Base-by-base conservation (phyloP, 768 basidiomycete genomes). In the Lentinula aciculospora region DNA sequence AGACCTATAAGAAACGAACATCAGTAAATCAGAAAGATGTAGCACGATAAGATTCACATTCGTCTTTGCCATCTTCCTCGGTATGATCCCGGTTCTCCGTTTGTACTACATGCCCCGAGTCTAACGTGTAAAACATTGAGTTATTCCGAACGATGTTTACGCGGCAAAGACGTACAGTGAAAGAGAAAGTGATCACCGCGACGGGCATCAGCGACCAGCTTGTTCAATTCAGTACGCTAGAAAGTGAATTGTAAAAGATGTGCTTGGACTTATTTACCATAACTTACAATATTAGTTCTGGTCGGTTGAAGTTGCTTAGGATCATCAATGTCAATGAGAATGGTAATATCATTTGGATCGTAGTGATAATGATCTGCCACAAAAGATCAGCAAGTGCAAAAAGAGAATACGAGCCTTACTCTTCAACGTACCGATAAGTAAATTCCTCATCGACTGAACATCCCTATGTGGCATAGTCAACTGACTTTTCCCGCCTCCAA, bases 141-240 rank as follows among this genome's bases (percentile, higher is more conserved):
- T 10, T 1, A 23, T 1, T 31, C 29, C 6, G 23, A 1, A 27
- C 3, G 28, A 27, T 6, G 17, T 9, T 21, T 15, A 56, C 7
- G 15, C 27, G 28, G 21, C 8, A 1, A 40, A 25, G 8, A 65
- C 77, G 57, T 54, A 84, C 83, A 85, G 44, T 82, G 81, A 57
- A 85, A 83, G 59, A 84, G 80, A 61, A 82, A 79, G 1, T 66
- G 75, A 59, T 84, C 84, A 0, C 79, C 79, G 3, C 75, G 60
- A 17, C 71, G 66, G 8, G 76, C 77, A 34, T 67, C 78, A 29
- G 67, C 60, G 0, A 82, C 78, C 6, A 85, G 68, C 2, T 71
- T 69, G 0, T 69, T 59, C 53, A 83, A 77, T 34, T 78, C 76
- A 8, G 61, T 63, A 21, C 73, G 63, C 81, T 83, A 58, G 45